Evolutionary conservation across 768 basidiomycete species (phyloP), one percentile per base, ranked within the genome.

Genomic region (Pulveroboletus sp.): DNA sequence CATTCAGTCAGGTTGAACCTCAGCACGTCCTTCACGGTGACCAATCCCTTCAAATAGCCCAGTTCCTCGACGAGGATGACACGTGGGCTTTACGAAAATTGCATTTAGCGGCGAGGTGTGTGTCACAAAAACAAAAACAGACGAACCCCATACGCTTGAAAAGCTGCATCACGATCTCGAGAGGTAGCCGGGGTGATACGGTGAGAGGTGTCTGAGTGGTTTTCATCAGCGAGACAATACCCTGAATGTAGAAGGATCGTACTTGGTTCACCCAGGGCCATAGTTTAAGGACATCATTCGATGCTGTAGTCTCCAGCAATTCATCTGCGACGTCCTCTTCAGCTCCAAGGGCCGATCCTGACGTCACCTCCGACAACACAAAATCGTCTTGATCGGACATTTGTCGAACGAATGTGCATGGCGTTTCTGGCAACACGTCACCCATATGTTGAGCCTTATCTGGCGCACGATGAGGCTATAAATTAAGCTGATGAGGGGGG

Each of bases 201-300:
- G 90, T 93, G 61, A 99, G 78, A 1, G 95, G 93, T 1, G 93
- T 95, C 96, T 99, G 31, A 41, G 43, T 43, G 31, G 24, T 23
- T 39, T 6, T 51, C 42, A 47, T 53, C 19, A 43, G 42, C 20
- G 20, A 29, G 1, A 20, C 24, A 55, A 39, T 11, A 49, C 41
- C 19, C 14, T 5, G 1, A 27, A 49, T 20, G 24, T 32, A 14
- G 43, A 19, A 10, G 8, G 27, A 36, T 11, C 55, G 26, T 65
- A 95, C 96, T 77, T 93, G 86, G 65, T 97, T 96, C 1, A 98
- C 92, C 86, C 93, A 98, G 9, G 90, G 87, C 76, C 87, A 87
- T 45, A 93, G 74, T 61, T 80, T 81, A 27, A 89, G 70, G 17
- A 76, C 75, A 50, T 81, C 76, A 10, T 77, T 77, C 1, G 78